Percentiles rank a stretch among this genome's conserved stretches.
phyloP scores from a whole-genome alignment of 2,329 filamentous ascomycete species.

The Hypoxylon sp. region DNA sequence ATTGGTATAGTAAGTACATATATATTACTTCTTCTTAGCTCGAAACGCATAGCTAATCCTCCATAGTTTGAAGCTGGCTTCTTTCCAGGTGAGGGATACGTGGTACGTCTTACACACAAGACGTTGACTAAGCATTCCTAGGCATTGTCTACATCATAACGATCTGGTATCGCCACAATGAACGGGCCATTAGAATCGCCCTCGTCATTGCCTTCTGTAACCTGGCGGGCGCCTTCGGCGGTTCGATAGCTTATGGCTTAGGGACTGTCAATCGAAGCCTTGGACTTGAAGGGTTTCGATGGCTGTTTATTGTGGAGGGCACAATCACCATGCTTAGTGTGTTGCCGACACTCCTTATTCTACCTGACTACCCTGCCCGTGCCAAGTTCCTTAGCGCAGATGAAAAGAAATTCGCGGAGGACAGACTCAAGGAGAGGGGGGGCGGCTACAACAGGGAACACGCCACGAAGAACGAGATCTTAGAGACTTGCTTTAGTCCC shows the following conservation, averaged over 20 bases:
- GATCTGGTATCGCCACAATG: slow-evolving; percentile 49
- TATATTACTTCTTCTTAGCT: neutral
- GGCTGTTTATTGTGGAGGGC: slow-evolving; percentile 69
- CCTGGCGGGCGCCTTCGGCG: slow-evolving; percentile 75
- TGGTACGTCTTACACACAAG: neutral
- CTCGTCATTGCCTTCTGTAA: slow-evolving; percentile 79
- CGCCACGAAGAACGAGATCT: slow-evolving; percentile 54
- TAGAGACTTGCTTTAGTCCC: slow-evolving; percentile 56
- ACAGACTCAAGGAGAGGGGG: slow-evolving; percentile 49
- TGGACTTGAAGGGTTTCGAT: slow-evolving; percentile 61
- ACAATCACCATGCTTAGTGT: slow-evolving; percentile 67
- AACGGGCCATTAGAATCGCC: slow-evolving; percentile 56
- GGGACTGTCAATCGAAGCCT: slow-evolving; percentile 68
- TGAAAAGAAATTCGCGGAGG: slow-evolving; percentile 45
- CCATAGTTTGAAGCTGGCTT: slow-evolving; percentile 66
- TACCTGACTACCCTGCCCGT: slow-evolving; percentile 49
- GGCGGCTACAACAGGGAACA: slow-evolving; percentile 57
- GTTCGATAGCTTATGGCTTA: slow-evolving; percentile 71
- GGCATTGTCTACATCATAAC: slow-evolving; percentile 50
- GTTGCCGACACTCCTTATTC: slow-evolving; percentile 42
- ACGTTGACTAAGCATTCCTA: slow-evolving; percentile 8
- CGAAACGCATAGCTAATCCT: slow-evolving; percentile 5
- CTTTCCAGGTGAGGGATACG: slow-evolving; percentile 62
- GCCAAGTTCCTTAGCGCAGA: slow-evolving; percentile 46
- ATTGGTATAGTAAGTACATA: slow-evolving; percentile 62